A percentile compares a stretch with the other conserved stretches of the same genome.
Evolutionary conservation across 192 early-diverging fungal species (phyloP).

Genomic region (Oehlia diaphana): DNA sequence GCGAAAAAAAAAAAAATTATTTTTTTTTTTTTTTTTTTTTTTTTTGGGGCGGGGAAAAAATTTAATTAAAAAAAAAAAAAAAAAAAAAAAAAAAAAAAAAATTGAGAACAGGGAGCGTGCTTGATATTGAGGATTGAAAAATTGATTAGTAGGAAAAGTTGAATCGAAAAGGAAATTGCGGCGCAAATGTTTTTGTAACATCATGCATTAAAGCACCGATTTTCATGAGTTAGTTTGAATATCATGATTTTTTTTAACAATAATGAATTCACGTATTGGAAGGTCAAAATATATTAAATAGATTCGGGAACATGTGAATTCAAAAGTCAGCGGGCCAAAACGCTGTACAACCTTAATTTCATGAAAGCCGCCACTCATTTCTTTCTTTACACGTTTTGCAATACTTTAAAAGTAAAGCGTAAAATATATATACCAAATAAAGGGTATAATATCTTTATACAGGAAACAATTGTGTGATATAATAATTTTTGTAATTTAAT

Average conservation of each 20-base stretch:
- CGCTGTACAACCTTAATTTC: background rate
- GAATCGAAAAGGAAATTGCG: background rate
- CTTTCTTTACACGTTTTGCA: background rate
- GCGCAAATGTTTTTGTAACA: background rate
- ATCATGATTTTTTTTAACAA: background rate
- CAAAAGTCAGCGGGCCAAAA: background rate
- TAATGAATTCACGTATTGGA: background rate
- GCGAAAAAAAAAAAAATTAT: too few species aligned
- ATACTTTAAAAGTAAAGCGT: background rate
- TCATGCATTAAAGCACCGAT: background rate
- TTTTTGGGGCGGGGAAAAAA: too few species aligned
- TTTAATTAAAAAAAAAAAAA: too few species aligned
- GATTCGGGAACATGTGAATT: background rate
- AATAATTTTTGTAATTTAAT: background rate
- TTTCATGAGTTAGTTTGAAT: background rate
- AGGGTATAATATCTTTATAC: background rate
- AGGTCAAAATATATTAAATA: background rate
- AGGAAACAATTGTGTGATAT: background rate
- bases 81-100: background rate
- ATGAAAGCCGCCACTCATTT: background rate
- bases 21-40: too few species aligned
- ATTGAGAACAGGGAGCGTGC: background rate
- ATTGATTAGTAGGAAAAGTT: background rate
- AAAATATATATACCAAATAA: too few species aligned
- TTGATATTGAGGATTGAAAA: background rate